Conservation (phyloP, 805 yeast species). For the Starmerella potacharoeniae region DNA sequence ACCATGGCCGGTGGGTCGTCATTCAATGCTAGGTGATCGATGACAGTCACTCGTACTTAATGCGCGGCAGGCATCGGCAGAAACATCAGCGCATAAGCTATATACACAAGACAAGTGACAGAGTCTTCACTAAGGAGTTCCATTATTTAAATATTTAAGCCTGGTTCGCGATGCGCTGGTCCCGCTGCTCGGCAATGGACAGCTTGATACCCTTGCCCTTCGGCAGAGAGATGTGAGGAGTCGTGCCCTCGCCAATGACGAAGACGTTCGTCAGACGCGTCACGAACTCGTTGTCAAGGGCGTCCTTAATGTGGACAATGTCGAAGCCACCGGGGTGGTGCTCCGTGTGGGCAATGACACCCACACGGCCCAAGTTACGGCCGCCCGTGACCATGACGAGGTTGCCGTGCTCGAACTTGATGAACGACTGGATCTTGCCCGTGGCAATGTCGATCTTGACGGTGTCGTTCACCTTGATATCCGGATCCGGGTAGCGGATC, state of each 20-base stretch:
- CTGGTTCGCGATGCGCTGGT: conserved; percentile 78
- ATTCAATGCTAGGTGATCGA: no score
- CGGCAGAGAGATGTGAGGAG: conserved; percentile 90
- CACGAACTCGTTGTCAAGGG: conserved; percentile 88
- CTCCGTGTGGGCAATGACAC: conserved; percentile 92
- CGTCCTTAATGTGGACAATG: conserved; percentile 91
- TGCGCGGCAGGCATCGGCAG: no score
- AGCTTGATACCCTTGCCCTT: conserved; percentile 99
- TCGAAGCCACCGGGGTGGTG: conserved; percentile 98
- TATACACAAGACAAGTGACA: not conserved
- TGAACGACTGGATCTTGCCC: conserved; percentile 82
- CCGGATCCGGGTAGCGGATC: conserved; percentile 98
- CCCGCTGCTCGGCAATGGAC: conserved; percentile 94
- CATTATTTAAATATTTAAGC: conserved; percentile 21
- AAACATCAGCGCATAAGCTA: not conserved
- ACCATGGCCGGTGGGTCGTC: no score
- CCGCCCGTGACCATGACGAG: conserved; percentile 93
- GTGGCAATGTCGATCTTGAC: conserved; percentile 93
- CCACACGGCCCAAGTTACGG: conserved; percentile 97
- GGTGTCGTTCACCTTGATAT: conserved; percentile 92
- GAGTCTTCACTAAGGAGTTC: not conserved
- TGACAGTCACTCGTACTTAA: not conserved
- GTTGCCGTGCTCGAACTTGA: conserved; percentile 88
- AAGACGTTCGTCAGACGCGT: conserved; percentile 90
- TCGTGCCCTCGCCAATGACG: conserved; percentile 90